A percentile compares a stretch with the other conserved stretches of the same genome.
These are phyloP conservation scores for Eremochloa ophiuroides DNA, from an alignment of 176 grass and related monocot genomes.

Conservation along the genomic window DNA sequence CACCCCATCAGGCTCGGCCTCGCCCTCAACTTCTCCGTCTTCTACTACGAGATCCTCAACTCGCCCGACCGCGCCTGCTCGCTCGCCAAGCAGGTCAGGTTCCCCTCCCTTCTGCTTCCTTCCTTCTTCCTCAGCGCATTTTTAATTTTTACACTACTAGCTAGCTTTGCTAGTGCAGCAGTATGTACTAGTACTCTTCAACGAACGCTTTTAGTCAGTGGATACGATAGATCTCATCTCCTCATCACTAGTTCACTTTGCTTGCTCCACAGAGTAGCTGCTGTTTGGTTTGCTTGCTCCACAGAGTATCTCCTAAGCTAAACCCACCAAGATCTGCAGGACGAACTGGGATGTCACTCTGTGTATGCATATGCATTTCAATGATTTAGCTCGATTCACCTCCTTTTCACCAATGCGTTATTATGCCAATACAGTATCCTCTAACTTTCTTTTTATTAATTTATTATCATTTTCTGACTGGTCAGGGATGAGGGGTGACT, in stretches of 20 bases:
- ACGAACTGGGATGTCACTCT: not conserved
- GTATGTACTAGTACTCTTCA: too few species aligned
- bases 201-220: too few species aligned
- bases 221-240: too few species aligned
- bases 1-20: constrained; percentile 94
- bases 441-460: not conserved
- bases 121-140: not conserved
- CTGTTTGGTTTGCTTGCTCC: too few species aligned
- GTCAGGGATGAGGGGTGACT: too few species aligned
- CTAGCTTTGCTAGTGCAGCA: too few species aligned
- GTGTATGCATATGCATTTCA: not conserved
- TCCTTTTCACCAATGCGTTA: not conserved
- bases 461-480: not conserved
- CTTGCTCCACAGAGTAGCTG: too few species aligned
- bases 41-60: constrained; percentile 99
- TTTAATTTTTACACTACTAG: not conserved
- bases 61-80: constrained; percentile 91
- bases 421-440: too few species aligned
- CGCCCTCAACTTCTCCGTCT: constrained; percentile 98
- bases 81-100: constrained; percentile 95
- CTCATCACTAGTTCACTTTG: too few species aligned
- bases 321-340: too few species aligned
- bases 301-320: not conserved
- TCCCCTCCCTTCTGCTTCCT: too few species aligned
- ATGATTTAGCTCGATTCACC: not conserved